Conservation (phyloP, 2,329 filamentous ascomycete genomes). For the Botryotinia narcissicola region DNA sequence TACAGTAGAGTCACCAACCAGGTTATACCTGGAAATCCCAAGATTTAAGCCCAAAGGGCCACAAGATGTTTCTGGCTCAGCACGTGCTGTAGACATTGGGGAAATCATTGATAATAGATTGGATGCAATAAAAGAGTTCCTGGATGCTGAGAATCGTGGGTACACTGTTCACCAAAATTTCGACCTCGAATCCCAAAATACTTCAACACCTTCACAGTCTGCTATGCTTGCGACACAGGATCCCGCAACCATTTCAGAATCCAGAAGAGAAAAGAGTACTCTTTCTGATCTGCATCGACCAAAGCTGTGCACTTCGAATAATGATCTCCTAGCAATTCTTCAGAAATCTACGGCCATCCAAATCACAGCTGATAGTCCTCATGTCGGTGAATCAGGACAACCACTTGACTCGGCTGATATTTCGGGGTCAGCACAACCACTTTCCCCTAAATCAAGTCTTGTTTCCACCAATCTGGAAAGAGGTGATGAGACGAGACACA, state of each 20-base stretch:
- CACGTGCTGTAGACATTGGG: not conserved
- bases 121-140: not conserved
- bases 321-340: not conserved
- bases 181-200: not conserved
- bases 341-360: not conserved
- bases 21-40: not conserved
- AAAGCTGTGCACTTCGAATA: not conserved
- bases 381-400: not conserved
- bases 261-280: not conserved
- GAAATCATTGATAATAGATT: not conserved
- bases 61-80: not conserved
- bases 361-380: constrained; percentile 23
- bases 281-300: not conserved
- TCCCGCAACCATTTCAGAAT: not conserved
- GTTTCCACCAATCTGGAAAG: not conserved
- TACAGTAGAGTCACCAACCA: constrained; percentile 2
- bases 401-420: not conserved
- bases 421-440: not conserved
- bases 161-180: not conserved
- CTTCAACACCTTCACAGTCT: not conserved
- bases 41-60: not conserved
- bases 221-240: constrained; percentile 20
- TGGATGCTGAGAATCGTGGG: not conserved
- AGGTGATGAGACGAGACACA: not conserved
- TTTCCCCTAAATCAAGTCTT: not conserved